These are phyloP conservation scores for Porogramme epimiltina DNA, from an alignment of 1,284 basidiomycete species.

Conservation along the genomic window DNA sequence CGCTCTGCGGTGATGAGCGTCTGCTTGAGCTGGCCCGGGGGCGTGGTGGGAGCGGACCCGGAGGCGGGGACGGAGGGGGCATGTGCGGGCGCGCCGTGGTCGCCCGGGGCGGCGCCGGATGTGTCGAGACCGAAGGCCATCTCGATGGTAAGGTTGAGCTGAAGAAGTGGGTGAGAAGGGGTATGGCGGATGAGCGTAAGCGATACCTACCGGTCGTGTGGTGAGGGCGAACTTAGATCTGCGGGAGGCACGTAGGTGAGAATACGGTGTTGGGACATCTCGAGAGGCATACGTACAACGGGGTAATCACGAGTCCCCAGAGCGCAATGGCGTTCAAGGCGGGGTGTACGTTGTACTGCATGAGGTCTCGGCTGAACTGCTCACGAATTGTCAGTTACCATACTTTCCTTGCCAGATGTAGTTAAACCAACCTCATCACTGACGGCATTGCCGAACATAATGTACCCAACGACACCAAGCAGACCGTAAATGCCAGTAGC, in stretches of 20 bases:
- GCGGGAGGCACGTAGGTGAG: constrained; percentile 7
- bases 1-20: constrained; percentile 60
- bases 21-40: constrained; percentile 38
- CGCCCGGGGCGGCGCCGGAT: constrained; percentile 37
- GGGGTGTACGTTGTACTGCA: constrained; percentile 73
- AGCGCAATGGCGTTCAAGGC: constrained; percentile 77
- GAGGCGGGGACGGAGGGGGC: constrained; percentile 18
- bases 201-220: constrained; percentile 73
- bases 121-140: constrained; percentile 69
- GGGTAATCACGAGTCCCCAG: constrained; percentile 90
- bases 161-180: background rate
- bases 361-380: constrained; percentile 86
- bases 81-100: constrained; percentile 30
- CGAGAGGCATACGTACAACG: constrained; percentile 53
- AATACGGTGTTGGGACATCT: no score
- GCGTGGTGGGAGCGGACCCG: constrained; percentile 2
- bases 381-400: background rate
- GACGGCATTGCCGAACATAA: constrained; percentile 88
- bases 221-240: constrained; percentile 89
- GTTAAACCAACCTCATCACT: constrained; percentile 72
- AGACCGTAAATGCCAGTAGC: constrained; percentile 80
- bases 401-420: background rate
- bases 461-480: constrained; percentile 86
- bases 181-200: background rate
- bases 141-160: constrained; percentile 83